Conservation (phyloP, 2,329 filamentous ascomycete species). For the Arthrobotrys pseudoclavata region DNA sequence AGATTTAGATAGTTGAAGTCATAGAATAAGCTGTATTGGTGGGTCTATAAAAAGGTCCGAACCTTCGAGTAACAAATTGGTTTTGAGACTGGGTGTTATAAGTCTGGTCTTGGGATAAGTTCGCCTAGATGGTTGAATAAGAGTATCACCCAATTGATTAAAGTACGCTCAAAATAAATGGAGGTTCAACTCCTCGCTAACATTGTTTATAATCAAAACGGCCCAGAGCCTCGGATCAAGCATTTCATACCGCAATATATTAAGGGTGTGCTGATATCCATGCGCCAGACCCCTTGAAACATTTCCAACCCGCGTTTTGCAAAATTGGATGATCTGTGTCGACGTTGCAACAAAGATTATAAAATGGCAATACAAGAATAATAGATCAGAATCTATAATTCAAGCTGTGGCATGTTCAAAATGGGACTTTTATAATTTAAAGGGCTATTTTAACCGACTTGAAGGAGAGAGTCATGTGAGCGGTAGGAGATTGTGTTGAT, state of each 20-base stretch:
- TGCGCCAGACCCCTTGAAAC: conserved; percentile 19
- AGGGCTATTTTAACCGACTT: conserved; percentile 2
- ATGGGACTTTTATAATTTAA: background rate
- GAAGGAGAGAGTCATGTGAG: background rate
- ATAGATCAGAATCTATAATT: conserved; percentile 5
- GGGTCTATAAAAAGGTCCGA: too few relatives aligned
- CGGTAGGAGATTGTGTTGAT: background rate
- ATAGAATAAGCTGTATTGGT: too few relatives aligned
- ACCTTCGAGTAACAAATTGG: too few relatives aligned
- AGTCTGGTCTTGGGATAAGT: too few relatives aligned
- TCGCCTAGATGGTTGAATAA: too few relatives aligned
- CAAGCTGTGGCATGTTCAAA: background rate
- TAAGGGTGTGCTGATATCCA: conserved; percentile 8
- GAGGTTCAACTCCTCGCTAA: background rate
- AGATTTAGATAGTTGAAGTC: too few relatives aligned
- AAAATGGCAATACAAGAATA: background rate
- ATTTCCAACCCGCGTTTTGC: conserved; percentile 18
- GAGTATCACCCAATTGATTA: too few relatives aligned
- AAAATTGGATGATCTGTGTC: conserved; percentile 11
- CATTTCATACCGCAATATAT: conserved; percentile 9
- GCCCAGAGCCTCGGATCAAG: background rate
- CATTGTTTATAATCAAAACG: background rate
- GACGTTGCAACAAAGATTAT: background rate
- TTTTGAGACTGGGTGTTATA: too few relatives aligned
- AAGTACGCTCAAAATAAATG: background rate